Base-by-base conservation (phyloP, 495 filamentous ascomycete genomes). In the Hypoxylon trugodes region DNA sequence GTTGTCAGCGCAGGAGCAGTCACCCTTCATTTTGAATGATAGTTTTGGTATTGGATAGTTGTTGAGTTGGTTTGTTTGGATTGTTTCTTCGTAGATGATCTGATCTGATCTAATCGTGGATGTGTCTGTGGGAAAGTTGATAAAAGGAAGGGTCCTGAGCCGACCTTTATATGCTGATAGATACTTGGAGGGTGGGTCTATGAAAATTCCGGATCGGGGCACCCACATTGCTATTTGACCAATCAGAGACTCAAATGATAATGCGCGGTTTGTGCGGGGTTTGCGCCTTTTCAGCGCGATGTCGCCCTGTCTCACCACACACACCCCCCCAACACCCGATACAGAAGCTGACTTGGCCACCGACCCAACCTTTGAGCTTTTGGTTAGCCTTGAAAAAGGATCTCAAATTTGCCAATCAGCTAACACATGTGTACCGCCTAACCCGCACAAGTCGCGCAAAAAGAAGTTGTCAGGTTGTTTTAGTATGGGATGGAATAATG, bases 1-100 rank as follows among this genome's bases (percentile, higher is more conserved):
- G 66, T 75, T 74, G 70, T 78, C 78, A 70, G 76, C 74, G 72
- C 80, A 81, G 64, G 66, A 61, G 70, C 79, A 80, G 59, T 76
- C 73, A 61, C 75, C 76, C 67, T 74, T 75, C 78, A 80, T 79
- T 62, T 74, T 80, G 76, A 47, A 53, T 65, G 65, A 40, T 71
- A 6, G 18, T 69, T 40, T 52, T n/a, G 7, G 16, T 16, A 60
- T 46, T 66, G 43, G 54, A 41, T 47, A 33, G n/a, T 24, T 51
- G 36, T 9, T 48, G 18, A 41, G 48, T 45, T 57, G 18, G 36
- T 22, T 65, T 58, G n/a, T 13, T 32, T 55, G 48, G 26, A 36
- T 59, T 60, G 65, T 52, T 59, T 62, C n/a, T 45, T 67, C 37
- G 40, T 18, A 37, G 56, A 61, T 59, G 51, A 42, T 50, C 24